A percentile compares a stretch with the other conserved stretches of the same genome.
phyloP scores from a whole-genome alignment of 257 asterid genomes.

The Solanum verrucosum region DNA sequence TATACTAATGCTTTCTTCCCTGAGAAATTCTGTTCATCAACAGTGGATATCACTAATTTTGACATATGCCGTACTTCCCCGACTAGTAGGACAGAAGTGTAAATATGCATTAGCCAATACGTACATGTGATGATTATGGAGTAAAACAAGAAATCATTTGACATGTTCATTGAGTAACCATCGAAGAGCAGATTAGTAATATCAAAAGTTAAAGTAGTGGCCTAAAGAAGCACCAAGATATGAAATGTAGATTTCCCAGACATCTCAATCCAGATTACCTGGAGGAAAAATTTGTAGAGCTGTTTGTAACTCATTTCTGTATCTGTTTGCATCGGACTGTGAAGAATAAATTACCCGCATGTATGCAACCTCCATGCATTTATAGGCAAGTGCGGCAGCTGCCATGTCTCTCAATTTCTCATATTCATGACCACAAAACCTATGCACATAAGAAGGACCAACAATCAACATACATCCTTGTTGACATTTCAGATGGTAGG shows the following conservation, averaged over 20 bases:
- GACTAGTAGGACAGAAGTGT: neutral
- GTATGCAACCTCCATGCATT: slow-evolving; percentile 17
- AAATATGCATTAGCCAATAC: neutral
- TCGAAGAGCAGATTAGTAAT: neutral
- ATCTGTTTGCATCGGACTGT: neutral
- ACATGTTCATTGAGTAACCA: neutral
- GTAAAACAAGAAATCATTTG: neutral
- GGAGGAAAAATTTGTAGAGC: slow-evolving; percentile 5
- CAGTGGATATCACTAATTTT: neutral
- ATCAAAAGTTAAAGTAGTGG: neutral
- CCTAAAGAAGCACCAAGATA: neutral
- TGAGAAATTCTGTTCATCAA: neutral
- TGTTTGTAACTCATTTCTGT: slow-evolving; percentile 12
- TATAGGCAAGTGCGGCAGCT: slow-evolving; percentile 19
- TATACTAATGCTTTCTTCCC: neutral
- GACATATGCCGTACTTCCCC: neutral
- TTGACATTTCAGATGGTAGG: neutral
- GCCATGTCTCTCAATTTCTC: slow-evolving; percentile 17
- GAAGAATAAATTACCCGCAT: slow-evolving; percentile 12
- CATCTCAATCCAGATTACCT: neutral
- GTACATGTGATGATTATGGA: neutral
- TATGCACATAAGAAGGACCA: neutral
- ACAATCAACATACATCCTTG: neutral
- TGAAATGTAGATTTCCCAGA: neutral
- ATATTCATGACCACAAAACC: slow-evolving; percentile 14